These are phyloP conservation scores for Cladosporium sp. DNA, from an alignment of 2,329 filamentous ascomycete species.

Conservation along the genomic window DNA sequence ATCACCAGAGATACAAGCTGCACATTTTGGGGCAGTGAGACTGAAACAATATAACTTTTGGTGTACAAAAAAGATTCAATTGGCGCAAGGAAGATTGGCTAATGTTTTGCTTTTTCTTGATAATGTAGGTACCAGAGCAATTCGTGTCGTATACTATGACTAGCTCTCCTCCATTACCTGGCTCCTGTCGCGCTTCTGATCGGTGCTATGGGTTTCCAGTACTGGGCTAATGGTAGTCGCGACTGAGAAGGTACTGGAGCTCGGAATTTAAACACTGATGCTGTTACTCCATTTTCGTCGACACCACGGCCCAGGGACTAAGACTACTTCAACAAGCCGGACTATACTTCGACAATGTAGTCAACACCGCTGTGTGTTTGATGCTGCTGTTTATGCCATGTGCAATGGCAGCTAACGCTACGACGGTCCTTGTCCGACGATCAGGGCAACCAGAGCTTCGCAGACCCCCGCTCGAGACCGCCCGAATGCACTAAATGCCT, in stretches of 20 bases:
- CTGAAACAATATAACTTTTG: not conserved
- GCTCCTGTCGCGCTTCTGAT: slow-evolving; percentile 33
- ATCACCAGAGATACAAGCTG: not conserved
- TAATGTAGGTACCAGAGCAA: slow-evolving; percentile 40
- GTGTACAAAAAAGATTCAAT: not conserved
- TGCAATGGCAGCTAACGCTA: not conserved
- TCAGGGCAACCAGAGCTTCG: not conserved
- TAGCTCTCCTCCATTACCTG: slow-evolving; percentile 33
- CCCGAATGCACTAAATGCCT: not conserved
- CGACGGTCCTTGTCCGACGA: not conserved
- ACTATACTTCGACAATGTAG: not conserved
- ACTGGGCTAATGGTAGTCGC: slow-evolving; percentile 7
- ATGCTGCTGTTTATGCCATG: not conserved
- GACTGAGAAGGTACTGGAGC: not conserved
- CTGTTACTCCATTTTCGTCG: not conserved
- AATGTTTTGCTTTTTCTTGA: slow-evolving; percentile 9
- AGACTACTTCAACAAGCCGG: not conserved
- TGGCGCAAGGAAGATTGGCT: slow-evolving; percentile 3
- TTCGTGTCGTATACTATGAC: slow-evolving; percentile 45
- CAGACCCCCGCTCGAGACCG: not conserved
- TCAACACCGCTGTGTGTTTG: not conserved
- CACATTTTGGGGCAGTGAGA: not conserved
- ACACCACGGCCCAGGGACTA: not conserved
- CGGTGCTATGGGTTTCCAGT: slow-evolving; percentile 30
- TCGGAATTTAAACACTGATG: not conserved